Percentiles rank a stretch among this genome's conserved stretches.
Conservation (phyloP, 805 yeast species). For the Nadsonia fulvescens region DNA sequence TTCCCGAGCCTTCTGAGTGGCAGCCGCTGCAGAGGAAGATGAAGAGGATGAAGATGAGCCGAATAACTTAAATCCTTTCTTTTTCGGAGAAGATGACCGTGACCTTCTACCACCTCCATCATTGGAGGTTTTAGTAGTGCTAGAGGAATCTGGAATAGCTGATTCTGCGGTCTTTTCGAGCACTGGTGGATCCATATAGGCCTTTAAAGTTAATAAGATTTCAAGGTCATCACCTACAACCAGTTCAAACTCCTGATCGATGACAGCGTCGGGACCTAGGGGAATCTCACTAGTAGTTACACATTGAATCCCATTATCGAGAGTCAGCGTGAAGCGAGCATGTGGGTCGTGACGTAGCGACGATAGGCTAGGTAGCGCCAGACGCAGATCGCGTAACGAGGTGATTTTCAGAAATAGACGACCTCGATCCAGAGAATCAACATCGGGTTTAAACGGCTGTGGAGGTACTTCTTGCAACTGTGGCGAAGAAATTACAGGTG, state of each 20-base stretch:
- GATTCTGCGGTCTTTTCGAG: neutral
- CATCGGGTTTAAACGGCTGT: neutral
- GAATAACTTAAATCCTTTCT: constrained; percentile 2
- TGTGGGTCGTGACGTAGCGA: constrained; percentile 19
- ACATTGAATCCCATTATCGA: constrained; percentile 70
- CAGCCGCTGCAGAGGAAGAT: too few species aligned
- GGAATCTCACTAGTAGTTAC: constrained; percentile 38
- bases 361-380: constrained; percentile 24
- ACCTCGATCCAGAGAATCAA: constrained; percentile 10
- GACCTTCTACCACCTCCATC: constrained; percentile 6
- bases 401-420: constrained; percentile 12
- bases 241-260: constrained; percentile 68
- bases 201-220: constrained; percentile 55
- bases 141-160: constrained; percentile 5
- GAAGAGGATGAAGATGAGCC: neutral
- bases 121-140: neutral
- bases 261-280: constrained; percentile 16
- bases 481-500: too few species aligned
- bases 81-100: constrained; percentile 6
- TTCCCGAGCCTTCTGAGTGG: too few species aligned
- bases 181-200: constrained; percentile 15
- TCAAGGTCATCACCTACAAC: constrained; percentile 43
- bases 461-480: neutral
- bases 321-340: constrained; percentile 28
- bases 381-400: constrained; percentile 17